Percentiles rank a stretch among this genome's conserved stretches.
Evolutionary conservation across 805 yeast genomes (phyloP).

Genomic region (Metschnikowia arizonensis): DNA sequence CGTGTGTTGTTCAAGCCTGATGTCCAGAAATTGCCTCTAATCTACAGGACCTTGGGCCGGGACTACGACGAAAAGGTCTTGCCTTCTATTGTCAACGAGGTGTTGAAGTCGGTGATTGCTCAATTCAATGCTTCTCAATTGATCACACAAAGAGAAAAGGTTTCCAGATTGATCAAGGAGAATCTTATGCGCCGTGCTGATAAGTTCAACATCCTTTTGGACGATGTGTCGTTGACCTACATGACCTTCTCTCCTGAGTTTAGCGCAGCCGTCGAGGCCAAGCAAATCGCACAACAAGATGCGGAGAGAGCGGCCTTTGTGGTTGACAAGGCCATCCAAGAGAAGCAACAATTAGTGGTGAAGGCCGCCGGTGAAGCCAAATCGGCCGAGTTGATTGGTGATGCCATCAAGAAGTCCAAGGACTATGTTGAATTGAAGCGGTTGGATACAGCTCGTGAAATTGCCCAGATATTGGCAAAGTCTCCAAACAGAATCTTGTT

Average conservation of each 20-base stretch:
- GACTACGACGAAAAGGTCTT: slow-evolving; percentile 96
- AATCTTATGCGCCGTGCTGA: slow-evolving; percentile 86
- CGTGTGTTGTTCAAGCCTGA: slow-evolving; percentile 92
- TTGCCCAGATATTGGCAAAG: slow-evolving; percentile 75
- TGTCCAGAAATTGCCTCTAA: slow-evolving; percentile 68
- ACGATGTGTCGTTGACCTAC: slow-evolving; percentile 92
- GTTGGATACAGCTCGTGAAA: slow-evolving; percentile 94
- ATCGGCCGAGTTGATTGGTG: slow-evolving; percentile 97
- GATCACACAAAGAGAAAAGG: slow-evolving; percentile 98
- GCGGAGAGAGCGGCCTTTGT: slow-evolving; percentile 97
- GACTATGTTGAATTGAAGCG: slow-evolving; percentile 96
- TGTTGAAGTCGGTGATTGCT: slow-evolving; percentile 92
- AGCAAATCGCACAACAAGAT: slow-evolving; percentile 98
- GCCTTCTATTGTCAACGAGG: slow-evolving; percentile 98
- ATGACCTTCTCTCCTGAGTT: slow-evolving; percentile 99
- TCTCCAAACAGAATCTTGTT: slow-evolving; percentile 91
- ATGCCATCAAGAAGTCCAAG: slow-evolving; percentile 92
- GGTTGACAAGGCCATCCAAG: slow-evolving; percentile 96
- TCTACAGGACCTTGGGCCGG: slow-evolving; percentile 86
- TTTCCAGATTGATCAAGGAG: slow-evolving; percentile 86
- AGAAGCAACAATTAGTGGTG: slow-evolving; percentile 94
- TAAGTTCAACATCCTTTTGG: slow-evolving; percentile 80
- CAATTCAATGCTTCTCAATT: slow-evolving; percentile 98
- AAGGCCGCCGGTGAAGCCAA: slow-evolving; percentile 98
- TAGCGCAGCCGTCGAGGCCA: slow-evolving; percentile 95